phyloP scores from a whole-genome alignment of 2,329 filamentous ascomycete species.

The Clathrospora elynae region DNA sequence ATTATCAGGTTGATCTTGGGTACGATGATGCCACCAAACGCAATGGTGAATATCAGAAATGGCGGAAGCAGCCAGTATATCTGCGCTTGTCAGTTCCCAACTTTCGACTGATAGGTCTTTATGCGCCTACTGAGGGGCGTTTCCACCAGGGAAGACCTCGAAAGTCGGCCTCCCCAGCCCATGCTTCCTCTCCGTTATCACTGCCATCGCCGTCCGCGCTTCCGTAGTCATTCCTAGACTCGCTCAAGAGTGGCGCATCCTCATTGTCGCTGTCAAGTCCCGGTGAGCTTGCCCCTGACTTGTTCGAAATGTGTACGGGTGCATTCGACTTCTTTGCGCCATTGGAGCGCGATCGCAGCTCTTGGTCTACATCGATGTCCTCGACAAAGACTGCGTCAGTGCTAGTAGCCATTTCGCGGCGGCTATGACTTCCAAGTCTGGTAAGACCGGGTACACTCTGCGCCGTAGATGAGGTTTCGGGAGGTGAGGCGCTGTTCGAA shows the following conservation, averaged over 20 bases:
- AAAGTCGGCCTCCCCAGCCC: slow-evolving; percentile 47
- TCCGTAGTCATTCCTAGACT: slow-evolving; percentile 17
- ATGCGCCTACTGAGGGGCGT: slow-evolving; percentile 54
- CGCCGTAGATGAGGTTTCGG: slow-evolving; percentile 9
- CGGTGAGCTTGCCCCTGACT: slow-evolving; percentile 22
- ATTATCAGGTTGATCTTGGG: slow-evolving; percentile 88
- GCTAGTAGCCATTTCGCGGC: slow-evolving; percentile 26
- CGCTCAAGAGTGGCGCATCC: slow-evolving; percentile 35
- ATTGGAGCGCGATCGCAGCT: slow-evolving; percentile 22
- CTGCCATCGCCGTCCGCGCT: slow-evolving; percentile 14
- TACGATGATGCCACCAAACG: slow-evolving; percentile 83
- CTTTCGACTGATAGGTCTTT: neutral
- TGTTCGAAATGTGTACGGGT: slow-evolving; percentile 16
- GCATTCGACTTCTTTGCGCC: slow-evolving; percentile 17
- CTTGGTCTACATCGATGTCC: slow-evolving; percentile 39
- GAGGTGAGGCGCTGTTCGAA: slow-evolving; percentile 7
- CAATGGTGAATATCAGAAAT: slow-evolving; percentile 80
- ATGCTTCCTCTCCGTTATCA: slow-evolving; percentile 27
- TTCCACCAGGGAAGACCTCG: slow-evolving; percentile 56
- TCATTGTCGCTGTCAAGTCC: slow-evolving; percentile 27
- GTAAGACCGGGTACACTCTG: neutral
- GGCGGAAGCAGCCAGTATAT: slow-evolving; percentile 83
- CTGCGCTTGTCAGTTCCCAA: slow-evolving; percentile 43
- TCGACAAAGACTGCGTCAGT: slow-evolving; percentile 38
- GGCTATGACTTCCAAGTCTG: neutral